Percentiles rank a stretch among this genome's conserved stretches.
Conservation (phyloP, 352 stramenopile genomes). For the Pythium vanterpoolii region DNA sequence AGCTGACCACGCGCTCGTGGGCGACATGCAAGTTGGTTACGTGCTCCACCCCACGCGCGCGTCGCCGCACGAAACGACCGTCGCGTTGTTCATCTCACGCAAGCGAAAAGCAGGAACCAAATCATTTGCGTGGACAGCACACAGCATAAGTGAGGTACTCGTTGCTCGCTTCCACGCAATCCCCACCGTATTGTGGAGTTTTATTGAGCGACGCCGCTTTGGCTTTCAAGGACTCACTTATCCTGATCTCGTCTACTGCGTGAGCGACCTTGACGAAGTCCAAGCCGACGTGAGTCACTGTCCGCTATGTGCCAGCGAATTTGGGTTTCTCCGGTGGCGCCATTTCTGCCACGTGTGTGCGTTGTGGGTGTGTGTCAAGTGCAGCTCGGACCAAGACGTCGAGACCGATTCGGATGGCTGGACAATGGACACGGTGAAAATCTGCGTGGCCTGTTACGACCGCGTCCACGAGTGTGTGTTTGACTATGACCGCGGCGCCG, state of each 20-base stretch:
- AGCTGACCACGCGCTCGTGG: constrained; percentile 2
- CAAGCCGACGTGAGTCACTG: constrained; percentile 27
- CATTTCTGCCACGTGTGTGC: constrained; percentile 57
- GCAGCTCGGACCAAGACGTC: constrained; percentile 38
- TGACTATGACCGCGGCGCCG: constrained; percentile 3
- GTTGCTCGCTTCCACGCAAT: constrained; percentile 29
- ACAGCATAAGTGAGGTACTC: constrained; percentile 37
- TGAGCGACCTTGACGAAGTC: constrained; percentile 1
- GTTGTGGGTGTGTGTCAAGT: constrained; percentile 55
- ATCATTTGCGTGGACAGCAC: background rate
- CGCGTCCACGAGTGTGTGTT: constrained; percentile 57
- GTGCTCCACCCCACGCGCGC: background rate
- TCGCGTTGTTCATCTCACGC: constrained; percentile 1
- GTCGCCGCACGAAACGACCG: background rate
- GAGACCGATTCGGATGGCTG: constrained; percentile 37
- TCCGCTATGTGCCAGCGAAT: constrained; percentile 37
- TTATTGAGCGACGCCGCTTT: constrained; percentile 51
- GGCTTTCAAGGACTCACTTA: constrained; percentile 43
- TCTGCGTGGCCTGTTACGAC: constrained; percentile 46
- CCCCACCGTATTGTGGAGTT: background rate
- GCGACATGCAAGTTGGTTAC: constrained; percentile 5
- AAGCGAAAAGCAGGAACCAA: constrained; percentile 5
- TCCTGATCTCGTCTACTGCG: constrained; percentile 20
- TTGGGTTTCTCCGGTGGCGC: constrained; percentile 43
- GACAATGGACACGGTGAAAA: constrained; percentile 33